Evolutionary conservation across 176 grass and related monocot genomes (phyloP).

Genomic region (Poa pratensis): DNA sequence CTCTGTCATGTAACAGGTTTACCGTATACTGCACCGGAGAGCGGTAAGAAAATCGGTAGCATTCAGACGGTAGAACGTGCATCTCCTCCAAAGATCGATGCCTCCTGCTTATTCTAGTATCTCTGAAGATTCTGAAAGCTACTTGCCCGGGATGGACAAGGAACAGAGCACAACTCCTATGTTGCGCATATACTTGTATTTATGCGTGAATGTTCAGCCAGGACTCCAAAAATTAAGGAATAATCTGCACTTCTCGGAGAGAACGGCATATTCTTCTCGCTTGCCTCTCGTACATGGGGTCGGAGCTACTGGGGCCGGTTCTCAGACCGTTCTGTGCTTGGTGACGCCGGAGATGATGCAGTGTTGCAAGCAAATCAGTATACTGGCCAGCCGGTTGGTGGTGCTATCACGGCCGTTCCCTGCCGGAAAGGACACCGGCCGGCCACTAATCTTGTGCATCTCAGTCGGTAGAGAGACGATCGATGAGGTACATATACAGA

Average conservation of each 20-base stretch:
- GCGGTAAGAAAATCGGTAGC: too few relatives aligned
- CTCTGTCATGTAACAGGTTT: too few relatives aligned
- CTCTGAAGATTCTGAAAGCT: slow-evolving; percentile 13
- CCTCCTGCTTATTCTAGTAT: too few relatives aligned
- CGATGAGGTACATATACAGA: too few relatives aligned
- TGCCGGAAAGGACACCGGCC: background rate
- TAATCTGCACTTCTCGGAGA: background rate
- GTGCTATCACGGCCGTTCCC: background rate
- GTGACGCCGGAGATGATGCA: slow-evolving; percentile 1
- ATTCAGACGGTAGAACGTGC: too few relatives aligned
- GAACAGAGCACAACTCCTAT: background rate
- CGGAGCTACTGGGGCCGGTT: background rate
- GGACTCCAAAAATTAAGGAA: background rate
- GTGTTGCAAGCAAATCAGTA: background rate
- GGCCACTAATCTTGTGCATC: background rate
- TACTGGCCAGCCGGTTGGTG: slow-evolving; percentile 36
- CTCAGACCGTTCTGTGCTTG: background rate
- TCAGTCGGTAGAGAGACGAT: background rate
- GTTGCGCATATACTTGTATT: background rate
- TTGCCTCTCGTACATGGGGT: background rate
- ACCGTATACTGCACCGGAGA: too few relatives aligned
- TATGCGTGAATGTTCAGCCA: background rate
- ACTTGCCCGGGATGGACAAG: background rate
- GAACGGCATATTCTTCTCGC: slow-evolving; percentile 36
- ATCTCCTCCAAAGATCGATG: background rate